Evolutionary conservation across 768 basidiomycete species (phyloP).

Genomic region (Phylloporus rhodoxanthus): DNA sequence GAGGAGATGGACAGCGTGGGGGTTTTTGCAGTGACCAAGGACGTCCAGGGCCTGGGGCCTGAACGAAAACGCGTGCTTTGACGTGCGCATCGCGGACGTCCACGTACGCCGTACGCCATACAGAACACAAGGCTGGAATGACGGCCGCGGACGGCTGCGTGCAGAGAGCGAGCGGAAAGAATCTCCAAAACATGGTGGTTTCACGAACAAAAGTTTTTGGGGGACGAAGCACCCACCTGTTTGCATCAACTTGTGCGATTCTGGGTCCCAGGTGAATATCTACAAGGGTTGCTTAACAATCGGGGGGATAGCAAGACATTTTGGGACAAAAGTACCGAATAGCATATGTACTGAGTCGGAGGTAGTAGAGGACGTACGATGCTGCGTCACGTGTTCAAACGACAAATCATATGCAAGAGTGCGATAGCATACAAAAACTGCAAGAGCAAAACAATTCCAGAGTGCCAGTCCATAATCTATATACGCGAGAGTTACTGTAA

Average conservation of each 20-base stretch:
- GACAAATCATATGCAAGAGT: constrained; percentile 13
- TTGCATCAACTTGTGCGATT: no score
- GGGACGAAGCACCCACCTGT: no score
- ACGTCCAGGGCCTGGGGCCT: no score
- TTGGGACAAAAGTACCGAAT: constrained; percentile 1
- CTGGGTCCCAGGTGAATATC: neutral
- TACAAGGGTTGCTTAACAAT: constrained; percentile 1
- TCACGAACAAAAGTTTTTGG: no score
- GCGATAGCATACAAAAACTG: constrained; percentile 21
- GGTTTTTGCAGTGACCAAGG: no score
- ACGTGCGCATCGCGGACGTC: constrained; percentile 7
- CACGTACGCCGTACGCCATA: no score
- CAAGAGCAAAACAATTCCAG: constrained; percentile 17
- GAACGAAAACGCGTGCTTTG: constrained; percentile 1
- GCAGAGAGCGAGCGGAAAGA: no score
- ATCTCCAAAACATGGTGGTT: no score
- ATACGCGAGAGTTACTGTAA: constrained; percentile 20
- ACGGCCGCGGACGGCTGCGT: neutral
- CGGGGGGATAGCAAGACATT: neutral
- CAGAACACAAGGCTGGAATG: constrained; percentile 5
- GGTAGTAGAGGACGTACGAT: no score
- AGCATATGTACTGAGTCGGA: no score
- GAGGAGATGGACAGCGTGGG: constrained; percentile 6
- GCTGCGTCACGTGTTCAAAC: neutral
- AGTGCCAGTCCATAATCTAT: constrained; percentile 27